Base-by-base conservation (phyloP, 169 alveolate species). In the Plasmodium chabaudi region DNA sequence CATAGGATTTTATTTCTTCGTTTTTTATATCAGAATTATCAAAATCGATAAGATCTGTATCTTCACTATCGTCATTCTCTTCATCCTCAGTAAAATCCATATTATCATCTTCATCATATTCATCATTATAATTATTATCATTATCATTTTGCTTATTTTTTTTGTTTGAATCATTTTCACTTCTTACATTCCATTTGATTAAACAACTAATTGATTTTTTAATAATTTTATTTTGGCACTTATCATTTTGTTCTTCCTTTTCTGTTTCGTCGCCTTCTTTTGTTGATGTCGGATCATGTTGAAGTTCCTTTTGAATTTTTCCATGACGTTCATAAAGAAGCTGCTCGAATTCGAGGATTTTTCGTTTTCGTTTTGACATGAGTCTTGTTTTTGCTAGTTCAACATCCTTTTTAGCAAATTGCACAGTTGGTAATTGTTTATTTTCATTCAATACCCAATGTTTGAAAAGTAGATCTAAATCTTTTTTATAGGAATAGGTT, bases 381-480 rank as follows among this genome's bases (percentile, higher is more conserved):
- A 39, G 55, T 59, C 91, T 68, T 15, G 59, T 23, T 60, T 86
- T 86, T 19, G 91, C 91, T 15, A 86, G 63, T 12, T 86, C 87
- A 9, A 86, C 91, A 47, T 86, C 91, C 49, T 86, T 86, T 19
- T 70, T 86, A 39, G 91, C 74, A 86, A 86, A 86, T 44, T 63
- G 86, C 4, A 86, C 75, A 3, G 65, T 49, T 64, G 91, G 91
- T 9, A 86, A 15, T 60, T 21, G 49, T 73, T 86, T 86, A 39
- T 86, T 69, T 39, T 86, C 91, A 19, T 86, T 57, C 23, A 86
- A 17, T 23, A 86, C 87, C 91, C 91, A 86, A 69, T 86, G 17
- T 70, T 44, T 86, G 64, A 86, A 86, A 10, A 86, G 63, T 1
- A 60, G 17, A 49, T 86, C 49, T 49, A 86, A 64, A 55, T 86